Base-by-base conservation (phyloP, 371 early-diverging fungal genomes). In the Rhizopus sp. region DNA sequence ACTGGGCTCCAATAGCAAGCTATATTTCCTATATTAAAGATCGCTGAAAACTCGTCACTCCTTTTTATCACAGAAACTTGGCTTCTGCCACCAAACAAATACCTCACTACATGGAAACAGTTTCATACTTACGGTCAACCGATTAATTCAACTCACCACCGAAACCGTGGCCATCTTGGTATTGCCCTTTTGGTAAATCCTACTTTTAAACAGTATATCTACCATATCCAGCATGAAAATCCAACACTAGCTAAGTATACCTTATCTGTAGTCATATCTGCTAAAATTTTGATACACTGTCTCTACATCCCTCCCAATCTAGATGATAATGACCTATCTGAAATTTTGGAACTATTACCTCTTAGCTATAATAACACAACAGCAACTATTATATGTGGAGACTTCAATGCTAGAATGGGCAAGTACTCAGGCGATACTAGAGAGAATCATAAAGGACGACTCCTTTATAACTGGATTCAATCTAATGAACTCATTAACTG, bases 51-150 rank as follows among this genome's bases (percentile, higher is more conserved):
- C n/a, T 47, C 55, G n/a, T 13, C 15, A 5, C 35, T 64, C 0
- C 45, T 65, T 16, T 65, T 65, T 12, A 60, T 65, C 34, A 60
- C 66, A 5, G 66, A 65, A 44, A 65, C 60, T 41, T 65, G 60
- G 60, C 57, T 60, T 10, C 47, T 54, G 12, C 56, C 41, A 45
- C 35, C 10, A 13, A 35, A 15, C n/a, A 35, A 29, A 34, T 16
- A 44, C 23, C 46, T 45, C 2, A 65, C 66, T 17, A 7, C 31
- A 5, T 60, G 60, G 60, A 41, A 13, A 9, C 66, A 65, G 31
- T 56, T 16, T 51, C 60, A 65, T 32, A 41, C 12, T 4, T 65
- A 65, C 56, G 60, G 60, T 33, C 37, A 37, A 37, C 37, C 37
- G 10, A 37, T 37, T 37, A 37, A 37, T 37, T 37, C 37, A 37